Evolutionary conservation across 2,329 filamentous ascomycete genomes (phyloP), one percentile per base, ranked within the genome.

Genomic region (Ophioceras dolichostomum): DNA sequence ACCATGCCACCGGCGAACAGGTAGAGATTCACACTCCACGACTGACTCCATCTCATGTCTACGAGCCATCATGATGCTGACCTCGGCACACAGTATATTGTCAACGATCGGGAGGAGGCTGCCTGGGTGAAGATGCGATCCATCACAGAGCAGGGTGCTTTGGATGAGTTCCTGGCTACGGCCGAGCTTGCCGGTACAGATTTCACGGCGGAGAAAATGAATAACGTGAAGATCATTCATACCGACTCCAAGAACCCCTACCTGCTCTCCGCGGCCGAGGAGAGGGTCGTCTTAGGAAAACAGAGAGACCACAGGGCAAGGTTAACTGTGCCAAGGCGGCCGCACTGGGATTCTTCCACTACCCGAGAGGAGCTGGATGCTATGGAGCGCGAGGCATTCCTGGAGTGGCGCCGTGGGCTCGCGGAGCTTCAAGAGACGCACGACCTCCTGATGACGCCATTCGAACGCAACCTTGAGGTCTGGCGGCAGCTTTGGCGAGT

Each of bases 101-200:
- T 86, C 34, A 95, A 94, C 57, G 81, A 83, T 46, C 79, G 78
- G 49, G 79, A 93, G 56, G 88, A 96, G 64, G 91, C 89, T 26
- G 73, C 85, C 49, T 98, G 88, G 87, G 86, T 96, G 55, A 98
- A 96, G 70, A 96, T 98, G 91, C 86, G 89, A 65, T 94, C 86
- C 58, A 84, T 98, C 49, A 98, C 91, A 5, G 86, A 98, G 67
- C 91, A 98, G 62, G 88, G 82, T 48, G 88, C 88, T 32, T 76
- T 98, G 43, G 91, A 98, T 59, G 91, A 98, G 60, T 98, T 98
- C 59, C 67, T 98, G 45, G 84, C 83, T 40, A 98, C 91, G 2
- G 93, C 91, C 45, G 88, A 96, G 63, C 68, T 98, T 49, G 91
- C 91, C n/a, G 89, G 87, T 46, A 98, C 91, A 47, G 91, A 98